These are phyloP conservation scores for Secale cereale DNA, from an alignment of 176 grass and related monocot genomes.

Conservation along the genomic window DNA sequence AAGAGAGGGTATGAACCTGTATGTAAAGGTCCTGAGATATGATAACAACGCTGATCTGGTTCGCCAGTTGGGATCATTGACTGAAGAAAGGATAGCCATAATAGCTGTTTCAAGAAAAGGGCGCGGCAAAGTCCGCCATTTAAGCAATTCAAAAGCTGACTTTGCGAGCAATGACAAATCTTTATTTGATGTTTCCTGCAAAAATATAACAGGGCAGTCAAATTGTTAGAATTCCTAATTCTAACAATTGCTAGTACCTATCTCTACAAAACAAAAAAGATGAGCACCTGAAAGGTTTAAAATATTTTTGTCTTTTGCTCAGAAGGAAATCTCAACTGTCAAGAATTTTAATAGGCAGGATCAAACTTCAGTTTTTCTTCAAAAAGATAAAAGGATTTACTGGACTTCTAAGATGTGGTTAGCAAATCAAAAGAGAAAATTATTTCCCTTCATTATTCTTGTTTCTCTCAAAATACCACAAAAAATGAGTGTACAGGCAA, in stretches of 20 bases:
- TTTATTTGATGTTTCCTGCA: constrained; percentile 95
- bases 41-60: constrained; percentile 78
- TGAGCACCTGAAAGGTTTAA: neutral
- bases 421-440: neutral
- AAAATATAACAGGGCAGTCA: neutral
- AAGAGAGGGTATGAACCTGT: constrained; percentile 55
- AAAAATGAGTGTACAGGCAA: neutral
- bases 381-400: neutral
- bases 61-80: constrained; percentile 83
- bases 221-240: neutral
- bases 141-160: constrained; percentile 84
- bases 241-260: neutral
- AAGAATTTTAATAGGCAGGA: neutral
- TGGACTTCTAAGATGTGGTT: neutral
- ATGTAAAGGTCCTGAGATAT: constrained; percentile 84
- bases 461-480: neutral
- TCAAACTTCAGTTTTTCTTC: neutral
- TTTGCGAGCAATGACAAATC: constrained; percentile 90
- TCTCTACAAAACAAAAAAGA: neutral
- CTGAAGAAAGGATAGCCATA: constrained; percentile 64
- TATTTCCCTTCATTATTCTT: neutral
- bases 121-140: constrained; percentile 66
- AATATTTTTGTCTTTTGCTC: neutral
- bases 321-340: neutral
- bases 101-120: constrained; percentile 84